Evolutionary conservation across 371 early-diverging fungal genomes (phyloP).

Genomic region (Mortierella sp.): DNA sequence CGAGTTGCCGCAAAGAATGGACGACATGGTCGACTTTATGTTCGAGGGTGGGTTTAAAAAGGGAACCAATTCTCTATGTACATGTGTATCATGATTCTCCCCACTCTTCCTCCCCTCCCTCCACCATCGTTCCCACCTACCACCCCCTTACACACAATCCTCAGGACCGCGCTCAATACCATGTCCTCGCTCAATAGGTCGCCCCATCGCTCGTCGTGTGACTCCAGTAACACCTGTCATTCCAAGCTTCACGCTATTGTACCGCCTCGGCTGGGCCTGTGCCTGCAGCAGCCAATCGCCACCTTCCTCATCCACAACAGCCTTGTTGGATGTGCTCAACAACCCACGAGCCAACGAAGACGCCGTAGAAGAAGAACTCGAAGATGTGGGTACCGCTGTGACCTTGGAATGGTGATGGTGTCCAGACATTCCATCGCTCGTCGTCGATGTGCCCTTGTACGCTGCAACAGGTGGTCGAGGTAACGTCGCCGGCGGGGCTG

Average conservation of each 20-base stretch:
- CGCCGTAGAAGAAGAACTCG: neutral
- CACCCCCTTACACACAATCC: conserved; percentile 43
- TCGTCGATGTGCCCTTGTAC: conserved; percentile 12
- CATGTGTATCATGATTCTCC: too few species aligned
- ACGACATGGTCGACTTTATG: too few species aligned
- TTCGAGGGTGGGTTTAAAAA: too few species aligned
- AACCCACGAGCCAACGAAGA: neutral
- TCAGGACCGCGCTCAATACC: conserved; percentile 48
- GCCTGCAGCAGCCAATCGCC: conserved; percentile 44
- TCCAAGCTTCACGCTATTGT: conserved; percentile 48
- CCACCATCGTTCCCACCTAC: too few species aligned
- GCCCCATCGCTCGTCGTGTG: conserved; percentile 51
- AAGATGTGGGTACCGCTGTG: neutral
- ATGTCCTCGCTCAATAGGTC: conserved; percentile 41
- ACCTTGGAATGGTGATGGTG: neutral
- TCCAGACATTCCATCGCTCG: neutral
- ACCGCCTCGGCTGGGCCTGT: conserved; percentile 43
- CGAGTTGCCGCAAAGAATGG: too few species aligned
- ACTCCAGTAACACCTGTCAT: conserved; percentile 46
- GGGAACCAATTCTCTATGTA: too few species aligned
- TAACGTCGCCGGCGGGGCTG: conserved; percentile 14
- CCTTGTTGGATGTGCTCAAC: conserved; percentile 17
- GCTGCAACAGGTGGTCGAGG: conserved; percentile 20
- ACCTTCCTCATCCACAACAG: conserved; percentile 46
- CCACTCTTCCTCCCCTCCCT: too few species aligned